Conservation (phyloP, 139 green algal species). For the Ettlia oleoabundans region DNA sequence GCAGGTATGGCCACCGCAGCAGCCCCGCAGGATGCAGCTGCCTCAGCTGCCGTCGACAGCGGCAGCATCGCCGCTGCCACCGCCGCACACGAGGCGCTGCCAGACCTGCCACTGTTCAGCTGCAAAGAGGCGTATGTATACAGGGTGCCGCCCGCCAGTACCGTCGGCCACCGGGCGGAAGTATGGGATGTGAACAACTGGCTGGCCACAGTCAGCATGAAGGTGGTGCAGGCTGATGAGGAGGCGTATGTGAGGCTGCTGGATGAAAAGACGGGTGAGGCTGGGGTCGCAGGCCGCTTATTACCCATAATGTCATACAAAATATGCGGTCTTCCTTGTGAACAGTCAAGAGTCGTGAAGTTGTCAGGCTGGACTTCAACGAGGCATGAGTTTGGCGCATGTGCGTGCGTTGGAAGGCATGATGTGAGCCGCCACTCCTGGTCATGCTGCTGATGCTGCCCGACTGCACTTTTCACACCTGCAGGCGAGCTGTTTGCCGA, state of each 20-base stretch:
- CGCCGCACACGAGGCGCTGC: not conserved
- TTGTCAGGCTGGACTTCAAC: too few species aligned
- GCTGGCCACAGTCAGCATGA: constrained; percentile 53
- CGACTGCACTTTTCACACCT: not conserved
- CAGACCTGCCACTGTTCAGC: constrained; percentile 21
- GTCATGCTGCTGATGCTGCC: too few species aligned
- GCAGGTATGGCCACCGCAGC: too few species aligned
- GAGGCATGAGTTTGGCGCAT: too few species aligned
- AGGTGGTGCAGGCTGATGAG: constrained; percentile 37
- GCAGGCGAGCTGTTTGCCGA: constrained; percentile 79
- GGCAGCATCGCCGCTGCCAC: not conserved
- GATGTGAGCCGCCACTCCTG: too few species aligned
- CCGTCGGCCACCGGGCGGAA: constrained; percentile 71
- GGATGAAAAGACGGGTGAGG: constrained; percentile 39
- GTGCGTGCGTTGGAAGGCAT: too few species aligned
- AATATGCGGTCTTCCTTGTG: too few species aligned
- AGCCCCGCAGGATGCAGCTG: too few species aligned
- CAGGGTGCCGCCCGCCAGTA: constrained; percentile 60
- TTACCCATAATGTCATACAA: too few species aligned
- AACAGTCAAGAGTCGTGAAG: too few species aligned
- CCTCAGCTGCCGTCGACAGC: too few species aligned
- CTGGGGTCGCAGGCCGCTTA: too few species aligned
- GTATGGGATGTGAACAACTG: constrained; percentile 78
- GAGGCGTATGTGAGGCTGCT: constrained; percentile 41
- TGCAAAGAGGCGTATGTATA: constrained; percentile 64